Evolutionary conservation across 768 basidiomycete species (phyloP).

Genomic region (Serendipita sp.): DNA sequence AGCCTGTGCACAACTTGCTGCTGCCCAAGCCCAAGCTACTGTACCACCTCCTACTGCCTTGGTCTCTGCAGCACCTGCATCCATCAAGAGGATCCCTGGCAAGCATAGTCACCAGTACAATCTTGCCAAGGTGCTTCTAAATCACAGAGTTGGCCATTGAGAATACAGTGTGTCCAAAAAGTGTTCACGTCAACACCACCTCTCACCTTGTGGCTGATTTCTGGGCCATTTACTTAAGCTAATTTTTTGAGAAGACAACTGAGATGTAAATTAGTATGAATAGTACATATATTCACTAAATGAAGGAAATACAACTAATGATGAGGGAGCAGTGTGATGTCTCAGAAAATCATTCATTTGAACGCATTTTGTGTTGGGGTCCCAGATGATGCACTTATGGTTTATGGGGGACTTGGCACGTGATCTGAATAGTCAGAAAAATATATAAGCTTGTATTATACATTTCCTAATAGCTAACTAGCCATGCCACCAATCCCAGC

Average conservation of each 20-base stretch:
- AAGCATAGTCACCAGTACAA: neutral
- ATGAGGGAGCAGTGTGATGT: neutral
- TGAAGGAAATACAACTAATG: neutral
- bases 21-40: neutral
- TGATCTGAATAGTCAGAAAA: too few relatives aligned
- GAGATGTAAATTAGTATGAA: neutral
- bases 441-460: too few relatives aligned
- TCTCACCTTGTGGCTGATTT: neutral
- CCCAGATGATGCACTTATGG: too few relatives aligned
- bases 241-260: neutral
- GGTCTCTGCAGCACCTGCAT: too few relatives aligned
- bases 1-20: neutral
- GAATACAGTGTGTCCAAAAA: neutral
- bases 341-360: too few relatives aligned
- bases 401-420: too few relatives aligned
- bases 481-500: too few relatives aligned
- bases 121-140: neutral
- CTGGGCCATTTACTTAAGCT: neutral
- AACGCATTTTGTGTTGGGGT: too few relatives aligned
- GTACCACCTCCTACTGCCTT: neutral
- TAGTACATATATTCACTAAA: neutral
- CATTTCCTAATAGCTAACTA: too few relatives aligned
- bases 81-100: neutral
- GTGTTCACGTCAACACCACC: neutral
- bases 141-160: neutral